A percentile compares a stretch with the other conserved stretches of the same genome.
phyloP scores from a whole-genome alignment of 352 stramenopile species.

The Phytophthora idaei region DNA sequence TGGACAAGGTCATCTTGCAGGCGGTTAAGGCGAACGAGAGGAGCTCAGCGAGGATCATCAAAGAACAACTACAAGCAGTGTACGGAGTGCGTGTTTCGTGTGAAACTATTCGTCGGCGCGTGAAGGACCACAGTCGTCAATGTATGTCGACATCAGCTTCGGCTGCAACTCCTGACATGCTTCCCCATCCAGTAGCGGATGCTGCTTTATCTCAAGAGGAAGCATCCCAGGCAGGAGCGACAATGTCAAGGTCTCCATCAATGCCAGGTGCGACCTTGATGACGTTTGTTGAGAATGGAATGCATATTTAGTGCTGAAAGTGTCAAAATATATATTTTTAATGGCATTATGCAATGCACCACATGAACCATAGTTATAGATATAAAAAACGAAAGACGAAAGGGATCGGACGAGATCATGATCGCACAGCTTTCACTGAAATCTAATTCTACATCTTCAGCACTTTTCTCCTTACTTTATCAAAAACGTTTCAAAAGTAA shows the following conservation, averaged over 20 bases:
- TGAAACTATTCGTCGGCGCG: conserved; percentile 70
- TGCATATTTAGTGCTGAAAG: conserved; percentile 20
- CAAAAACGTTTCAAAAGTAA: too few relatives aligned
- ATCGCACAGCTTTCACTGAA: too few relatives aligned
- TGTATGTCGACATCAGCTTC: conserved; percentile 5
- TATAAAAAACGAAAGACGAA: neutral
- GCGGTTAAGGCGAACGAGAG: conserved; percentile 62
- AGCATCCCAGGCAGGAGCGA: neutral
- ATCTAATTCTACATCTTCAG: too few relatives aligned
- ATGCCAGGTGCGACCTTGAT: conserved; percentile 11
- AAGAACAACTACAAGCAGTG: conserved; percentile 51
- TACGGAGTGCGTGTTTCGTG: conserved; percentile 68
- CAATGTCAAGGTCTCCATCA: conserved; percentile 2
- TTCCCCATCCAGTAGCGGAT: neutral
- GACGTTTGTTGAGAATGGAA: conserved; percentile 20
- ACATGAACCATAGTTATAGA: neutral
- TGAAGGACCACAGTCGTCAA: conserved; percentile 65
- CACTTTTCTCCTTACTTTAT: too few relatives aligned
- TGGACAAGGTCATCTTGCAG: conserved; percentile 72
- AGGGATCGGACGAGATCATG: too few relatives aligned
- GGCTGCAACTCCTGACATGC: neutral
- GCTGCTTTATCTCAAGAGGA: neutral
- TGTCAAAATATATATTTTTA: neutral
- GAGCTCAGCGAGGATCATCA: conserved; percentile 63
- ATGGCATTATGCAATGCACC: too few relatives aligned